These are phyloP conservation scores for Exserohilum rostratum DNA, from an alignment of 2,329 filamentous ascomycete genomes.

Conservation along the genomic window DNA sequence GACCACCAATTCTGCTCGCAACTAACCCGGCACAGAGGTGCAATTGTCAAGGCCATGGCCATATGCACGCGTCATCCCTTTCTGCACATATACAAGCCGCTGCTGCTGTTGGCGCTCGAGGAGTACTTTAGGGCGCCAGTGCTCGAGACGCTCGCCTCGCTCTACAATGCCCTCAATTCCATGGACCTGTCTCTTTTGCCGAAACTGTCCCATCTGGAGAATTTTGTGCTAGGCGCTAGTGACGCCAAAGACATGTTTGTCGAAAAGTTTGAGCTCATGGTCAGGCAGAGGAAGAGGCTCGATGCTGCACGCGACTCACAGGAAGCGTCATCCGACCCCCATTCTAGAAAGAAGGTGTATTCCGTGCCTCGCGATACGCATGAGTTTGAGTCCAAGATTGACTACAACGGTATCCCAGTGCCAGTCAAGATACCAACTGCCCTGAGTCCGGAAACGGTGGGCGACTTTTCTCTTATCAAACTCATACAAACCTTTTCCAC, in stretches of 20 bases:
- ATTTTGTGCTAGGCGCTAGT: slow-evolving; percentile 83
- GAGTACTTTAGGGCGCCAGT: slow-evolving; percentile 95
- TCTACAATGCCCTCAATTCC: slow-evolving; percentile 91
- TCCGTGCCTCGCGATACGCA: slow-evolving; percentile 90
- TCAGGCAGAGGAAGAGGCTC: slow-evolving; percentile 77
- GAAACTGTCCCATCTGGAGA: slow-evolving; percentile 79
- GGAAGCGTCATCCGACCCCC: slow-evolving; percentile 47
- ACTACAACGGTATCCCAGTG: slow-evolving; percentile 95
- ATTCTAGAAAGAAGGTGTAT: slow-evolving; percentile 65
- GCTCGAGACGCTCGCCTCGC: slow-evolving; percentile 81
- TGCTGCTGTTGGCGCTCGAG: slow-evolving; percentile 87
- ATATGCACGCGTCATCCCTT: slow-evolving; percentile 98
- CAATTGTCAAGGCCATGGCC: slow-evolving; percentile 96
- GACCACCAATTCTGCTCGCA: background rate
- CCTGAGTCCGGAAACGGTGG: slow-evolving; percentile 91
- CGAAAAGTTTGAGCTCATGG: slow-evolving; percentile 96
- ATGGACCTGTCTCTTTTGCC: slow-evolving; percentile 98
- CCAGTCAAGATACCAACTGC: slow-evolving; percentile 96
- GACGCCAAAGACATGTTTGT: slow-evolving; percentile 96
- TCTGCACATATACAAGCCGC: slow-evolving; percentile 97
- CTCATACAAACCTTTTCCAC: slow-evolving; percentile 93
- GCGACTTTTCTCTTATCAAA: slow-evolving; percentile 96
- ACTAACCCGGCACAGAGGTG: slow-evolving; percentile 66
- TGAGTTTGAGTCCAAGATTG: slow-evolving; percentile 93
- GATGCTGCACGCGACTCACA: slow-evolving; percentile 54